Base-by-base conservation (phyloP, 192 early-diverging fungal genomes). In the Backusella macrospora region DNA sequence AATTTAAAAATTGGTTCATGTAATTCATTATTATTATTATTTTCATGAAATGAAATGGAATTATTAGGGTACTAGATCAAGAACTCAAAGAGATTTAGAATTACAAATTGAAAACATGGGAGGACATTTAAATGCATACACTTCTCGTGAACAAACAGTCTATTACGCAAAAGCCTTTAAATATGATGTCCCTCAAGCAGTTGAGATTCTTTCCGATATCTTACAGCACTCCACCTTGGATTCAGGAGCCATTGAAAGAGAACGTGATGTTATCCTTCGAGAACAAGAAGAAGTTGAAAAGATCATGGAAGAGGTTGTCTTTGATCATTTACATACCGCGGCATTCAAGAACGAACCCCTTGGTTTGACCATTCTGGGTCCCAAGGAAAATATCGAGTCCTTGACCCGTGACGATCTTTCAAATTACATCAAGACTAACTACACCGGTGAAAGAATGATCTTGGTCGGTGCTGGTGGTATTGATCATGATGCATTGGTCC, bases 51-150 rank as follows among this genome's bases (percentile, higher is more conserved):
- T 14, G 10, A 46, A 12, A 4, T 55, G 6, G 13, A 42, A 48
- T 67, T 23, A 7, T 67, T 66, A 92, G 93, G 97, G 97, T 68
- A 99, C 97, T 34, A 90, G 89, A 65, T 76, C 87, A 65, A 92
- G 96, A 72, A 88, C 88, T 45, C 97, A 98, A 84, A 84, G 91
- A 72, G 92, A 97, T 79, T 85, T 99, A 42, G 97, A 99, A 86
- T 87, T 95, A 47, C 90, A 91, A 80, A 97, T 99, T 72, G 97
- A 99, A 83, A 98, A 98, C 89, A 96, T 99, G 88, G 97, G 97
- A 62, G 96, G 93, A 48, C 96, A 98, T 82, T 84, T 99, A 78
- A 98, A 98, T 84, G 97, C 97, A 62, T 99, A 99, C 84, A 99
- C 97, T 40, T 98, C 97, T 29, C 91, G 97, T 73, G 97, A 99